A percentile compares a stretch with the other conserved stretches of the same genome.
Evolutionary conservation across 441 rosid species (phyloP).

Genomic region (Populus hybrid): DNA sequence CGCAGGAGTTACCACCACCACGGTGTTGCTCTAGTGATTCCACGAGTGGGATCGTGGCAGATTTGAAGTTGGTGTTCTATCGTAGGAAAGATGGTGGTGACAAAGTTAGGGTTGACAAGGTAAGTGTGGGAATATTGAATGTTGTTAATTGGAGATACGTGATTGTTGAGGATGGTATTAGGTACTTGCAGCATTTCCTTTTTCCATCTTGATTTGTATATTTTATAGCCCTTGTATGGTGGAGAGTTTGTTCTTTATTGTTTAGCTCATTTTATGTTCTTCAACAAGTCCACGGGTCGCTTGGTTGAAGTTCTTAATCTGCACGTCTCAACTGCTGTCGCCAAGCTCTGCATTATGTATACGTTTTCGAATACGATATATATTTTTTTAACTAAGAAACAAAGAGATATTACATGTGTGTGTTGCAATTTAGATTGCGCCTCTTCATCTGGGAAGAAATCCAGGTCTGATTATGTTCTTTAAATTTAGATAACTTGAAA

Average conservation of each 20-base stretch:
- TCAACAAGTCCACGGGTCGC: too few species aligned
- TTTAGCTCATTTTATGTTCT: too few species aligned
- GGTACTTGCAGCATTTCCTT: constrained; percentile 53
- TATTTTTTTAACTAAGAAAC: too few species aligned
- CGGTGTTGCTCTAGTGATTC: constrained; percentile 32
- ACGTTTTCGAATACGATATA: too few species aligned
- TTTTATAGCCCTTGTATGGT: not conserved
- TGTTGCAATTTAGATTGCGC: too few species aligned
- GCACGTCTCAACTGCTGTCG: too few species aligned
- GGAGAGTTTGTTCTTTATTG: not conserved
- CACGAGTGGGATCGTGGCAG: constrained; percentile 33
- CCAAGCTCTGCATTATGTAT: too few species aligned
- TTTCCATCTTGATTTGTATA: constrained; percentile 2
- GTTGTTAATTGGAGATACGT: constrained; percentile 40
- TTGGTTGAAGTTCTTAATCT: too few species aligned
- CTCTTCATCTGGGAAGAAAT: too few species aligned
- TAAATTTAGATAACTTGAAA: not conserved
- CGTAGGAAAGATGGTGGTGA: not conserved
- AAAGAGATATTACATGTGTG: too few species aligned
- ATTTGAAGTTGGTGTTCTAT: constrained; percentile 33
- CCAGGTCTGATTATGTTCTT: too few species aligned
- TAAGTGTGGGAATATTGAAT: constrained; percentile 42
- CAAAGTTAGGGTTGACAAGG: constrained; percentile 25
- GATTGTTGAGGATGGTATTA: constrained; percentile 40
- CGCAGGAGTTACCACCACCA: constrained; percentile 40